phyloP scores from a whole-genome alignment of 495 filamentous ascomycete species.

The Podospora sp. region DNA sequence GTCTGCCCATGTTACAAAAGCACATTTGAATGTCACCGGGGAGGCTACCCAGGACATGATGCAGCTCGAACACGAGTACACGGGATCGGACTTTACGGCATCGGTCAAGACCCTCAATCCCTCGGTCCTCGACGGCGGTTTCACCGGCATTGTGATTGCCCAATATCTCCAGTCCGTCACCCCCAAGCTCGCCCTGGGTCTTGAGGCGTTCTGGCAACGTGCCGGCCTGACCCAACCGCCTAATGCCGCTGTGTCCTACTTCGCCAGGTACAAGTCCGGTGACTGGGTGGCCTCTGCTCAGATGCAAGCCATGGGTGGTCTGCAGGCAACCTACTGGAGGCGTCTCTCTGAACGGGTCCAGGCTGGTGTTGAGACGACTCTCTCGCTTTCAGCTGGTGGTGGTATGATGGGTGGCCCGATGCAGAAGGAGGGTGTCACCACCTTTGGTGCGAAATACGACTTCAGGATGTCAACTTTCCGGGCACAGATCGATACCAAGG shows the following conservation, averaged over 20 bases:
- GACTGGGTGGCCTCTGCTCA: conserved; percentile 93
- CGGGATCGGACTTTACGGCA: conserved; percentile 86
- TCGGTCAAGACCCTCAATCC: conserved; percentile 91
- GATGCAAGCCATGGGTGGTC: conserved; percentile 75
- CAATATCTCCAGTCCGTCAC: conserved; percentile 95
- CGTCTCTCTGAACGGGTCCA: conserved; percentile 93
- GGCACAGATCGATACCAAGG: conserved; percentile 92
- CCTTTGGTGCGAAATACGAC: conserved; percentile 96
- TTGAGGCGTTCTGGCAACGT: conserved; percentile 94
- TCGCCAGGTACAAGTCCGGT: conserved; percentile 80
- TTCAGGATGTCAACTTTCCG: conserved; percentile 93
- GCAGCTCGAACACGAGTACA: conserved; percentile 92
- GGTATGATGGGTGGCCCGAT: conserved; percentile 70
- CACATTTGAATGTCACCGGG: conserved; percentile 76
- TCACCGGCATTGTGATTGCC: conserved; percentile 93
- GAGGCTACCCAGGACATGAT: conserved; percentile 69
- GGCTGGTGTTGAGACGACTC: conserved; percentile 91
- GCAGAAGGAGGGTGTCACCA: conserved; percentile 83
- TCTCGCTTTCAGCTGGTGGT: conserved; percentile 72
- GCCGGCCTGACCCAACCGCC: conserved; percentile 74
- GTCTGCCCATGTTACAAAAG: conserved; percentile 72
- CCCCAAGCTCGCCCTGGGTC: conserved; percentile 80
- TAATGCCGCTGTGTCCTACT: conserved; percentile 83
- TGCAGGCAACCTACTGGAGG: conserved; percentile 95
- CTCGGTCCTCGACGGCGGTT: conserved; percentile 83